phyloP scores from a whole-genome alignment of 768 basidiomycete species.

The Podaxis sp. region DNA sequence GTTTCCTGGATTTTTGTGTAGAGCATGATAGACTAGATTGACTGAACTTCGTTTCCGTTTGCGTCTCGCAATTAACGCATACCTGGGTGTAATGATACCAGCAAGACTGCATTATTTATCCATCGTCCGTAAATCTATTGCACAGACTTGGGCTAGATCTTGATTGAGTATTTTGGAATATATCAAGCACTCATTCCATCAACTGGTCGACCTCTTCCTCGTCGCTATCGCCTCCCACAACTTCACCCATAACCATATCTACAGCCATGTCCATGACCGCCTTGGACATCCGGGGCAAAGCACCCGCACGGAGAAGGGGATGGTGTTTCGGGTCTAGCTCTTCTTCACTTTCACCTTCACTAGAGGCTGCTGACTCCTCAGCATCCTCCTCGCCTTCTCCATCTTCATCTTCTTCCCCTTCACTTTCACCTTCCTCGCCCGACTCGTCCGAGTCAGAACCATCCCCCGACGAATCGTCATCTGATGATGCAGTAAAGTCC shows the following conservation, averaged over 20 bases:
- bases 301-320: conserved; percentile 60
- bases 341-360: conserved; percentile 31
- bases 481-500: conserved; percentile 34
- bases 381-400: conserved; percentile 27
- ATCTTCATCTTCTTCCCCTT: conserved; percentile 24
- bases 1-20: background rate
- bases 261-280: conserved; percentile 63
- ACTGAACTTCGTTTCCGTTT: background rate
- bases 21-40: background rate
- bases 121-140: background rate
- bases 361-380: conserved; percentile 23
- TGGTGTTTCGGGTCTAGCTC: conserved; percentile 53
- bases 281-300: conserved; percentile 65
- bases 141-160: background rate
- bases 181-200: conserved; percentile 23
- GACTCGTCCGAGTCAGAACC: conserved; percentile 17
- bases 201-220: conserved; percentile 50
- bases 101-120: background rate
- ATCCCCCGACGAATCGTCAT: conserved; percentile 24
- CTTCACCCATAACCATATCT: conserved; percentile 53
- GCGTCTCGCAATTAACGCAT: background rate
- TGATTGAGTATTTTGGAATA: background rate
- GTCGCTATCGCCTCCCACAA: conserved; percentile 33
- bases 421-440: conserved; percentile 21
- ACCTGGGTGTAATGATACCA: background rate